Evolutionary conservation across 1,284 basidiomycete genomes (phyloP).

Genomic region (Apiotrichum veenhuisii): DNA sequence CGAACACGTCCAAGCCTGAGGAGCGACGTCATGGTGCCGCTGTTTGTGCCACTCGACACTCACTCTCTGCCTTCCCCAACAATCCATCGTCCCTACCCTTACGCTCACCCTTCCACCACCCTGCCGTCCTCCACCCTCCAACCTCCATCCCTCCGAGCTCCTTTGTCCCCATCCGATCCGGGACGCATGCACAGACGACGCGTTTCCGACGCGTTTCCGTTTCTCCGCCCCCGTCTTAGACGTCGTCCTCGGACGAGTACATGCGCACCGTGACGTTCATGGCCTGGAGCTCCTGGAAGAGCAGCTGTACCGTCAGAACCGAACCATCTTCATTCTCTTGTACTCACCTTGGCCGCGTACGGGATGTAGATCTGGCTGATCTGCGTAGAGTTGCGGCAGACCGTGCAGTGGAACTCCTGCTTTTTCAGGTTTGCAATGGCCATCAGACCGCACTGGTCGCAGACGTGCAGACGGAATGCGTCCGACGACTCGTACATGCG

Average conservation of each 20-base stretch:
- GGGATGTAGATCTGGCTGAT: constrained; percentile 87
- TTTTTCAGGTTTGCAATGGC: constrained; percentile 83
- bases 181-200: too few species aligned
- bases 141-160: too few species aligned
- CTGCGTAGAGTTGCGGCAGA: constrained; percentile 93
- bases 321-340: neutral
- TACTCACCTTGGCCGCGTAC: constrained; percentile 63
- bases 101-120: neutral
- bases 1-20: too few species aligned
- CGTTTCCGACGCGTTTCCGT: too few species aligned
- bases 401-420: constrained; percentile 55
- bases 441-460: constrained; percentile 90
- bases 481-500: constrained; percentile 80
- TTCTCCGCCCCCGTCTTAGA: neutral
- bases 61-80: neutral
- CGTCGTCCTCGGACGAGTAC: constrained; percentile 19
- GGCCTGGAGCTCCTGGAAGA: constrained; percentile 30
- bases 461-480: constrained; percentile 92
- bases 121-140: neutral
- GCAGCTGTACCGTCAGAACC: constrained; percentile 17
- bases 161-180: too few species aligned
- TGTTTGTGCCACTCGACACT: neutral
- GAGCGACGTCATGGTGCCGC: neutral
- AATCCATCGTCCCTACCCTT: neutral
- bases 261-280: constrained; percentile 34